Evolutionary conservation across 2,329 filamentous ascomycete species (phyloP), one percentile per base, ranked within the genome.

Genomic region (Cladobotryum protrusum): DNA sequence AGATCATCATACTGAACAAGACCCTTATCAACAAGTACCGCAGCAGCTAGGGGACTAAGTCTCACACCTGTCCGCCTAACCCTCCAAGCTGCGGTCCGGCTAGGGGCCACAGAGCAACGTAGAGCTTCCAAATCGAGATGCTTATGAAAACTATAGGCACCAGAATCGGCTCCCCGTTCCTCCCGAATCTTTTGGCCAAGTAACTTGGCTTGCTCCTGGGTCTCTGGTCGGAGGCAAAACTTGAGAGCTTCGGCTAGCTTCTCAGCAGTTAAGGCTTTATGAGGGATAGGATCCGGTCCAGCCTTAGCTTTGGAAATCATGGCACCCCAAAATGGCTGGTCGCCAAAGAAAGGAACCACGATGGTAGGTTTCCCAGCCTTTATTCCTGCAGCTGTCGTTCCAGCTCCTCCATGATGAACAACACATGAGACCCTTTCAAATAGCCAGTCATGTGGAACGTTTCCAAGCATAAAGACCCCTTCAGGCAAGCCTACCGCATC

Each of bases 371-470:
- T 83, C 19, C 89, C 89, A 1, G 83, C 80, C 15, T 85, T 80
- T 53, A 95, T 87, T n/a, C 89, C 89, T 1, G 89, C 87, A 1
- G 89, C 89, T 1, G 89, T 95, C 3, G 89, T 96, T 15, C 89
- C 89, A 8, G 89, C 89, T 51, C 90, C 89, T 18, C 89, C 90
- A 55, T 95, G 89, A 61, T 95, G 90, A 5, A 93, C 86, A 1
- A 95, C 89, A 40, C 82, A 85, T 1, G 87, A 86, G 1, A 95
- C 89, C 35, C 78, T 83, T 55, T 88, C 76, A 66, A 95, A 95
- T 0, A 95, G 70, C 89, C 89, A 95, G 67, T 95, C 90, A 55
- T 95, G 90, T 1, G 89, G 89, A 41, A 85, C 83, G 60, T 92
- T 93, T 11, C 87, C 89, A 35, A 95, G 74, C 81, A 95, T 89